Percentiles rank a stretch among this genome's conserved stretches.
phyloP scores from a whole-genome alignment of 495 filamentous ascomycete genomes.

The Oleoguttula mirabilis region DNA sequence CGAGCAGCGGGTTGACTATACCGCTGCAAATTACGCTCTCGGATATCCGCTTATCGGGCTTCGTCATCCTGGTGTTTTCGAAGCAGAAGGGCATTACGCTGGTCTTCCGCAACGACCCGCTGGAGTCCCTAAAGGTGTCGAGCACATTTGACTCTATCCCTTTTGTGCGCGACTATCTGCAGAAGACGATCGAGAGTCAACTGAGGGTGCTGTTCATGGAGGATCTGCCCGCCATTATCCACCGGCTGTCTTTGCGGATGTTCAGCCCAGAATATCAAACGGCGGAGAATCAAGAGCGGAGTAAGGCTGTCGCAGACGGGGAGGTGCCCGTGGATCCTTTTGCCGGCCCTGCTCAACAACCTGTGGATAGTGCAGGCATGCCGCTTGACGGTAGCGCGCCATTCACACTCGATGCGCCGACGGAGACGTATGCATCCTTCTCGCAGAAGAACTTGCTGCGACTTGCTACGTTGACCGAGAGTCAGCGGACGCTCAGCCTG shows the following conservation, averaged over 20 bases:
- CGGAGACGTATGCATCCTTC: constrained; percentile 72
- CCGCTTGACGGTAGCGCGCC: constrained; percentile 49
- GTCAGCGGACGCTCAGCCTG: constrained; percentile 74
- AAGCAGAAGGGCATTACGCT: constrained; percentile 92
- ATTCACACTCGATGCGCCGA: constrained; percentile 59
- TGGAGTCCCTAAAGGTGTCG: constrained; percentile 95
- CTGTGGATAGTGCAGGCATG: constrained; percentile 64
- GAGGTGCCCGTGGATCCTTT: constrained; percentile 59
- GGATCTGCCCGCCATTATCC: constrained; percentile 89
- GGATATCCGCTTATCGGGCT: constrained; percentile 91
- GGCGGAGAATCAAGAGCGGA: constrained; percentile 43
- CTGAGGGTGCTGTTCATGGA: constrained; percentile 91
- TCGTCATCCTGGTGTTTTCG: constrained; percentile 94
- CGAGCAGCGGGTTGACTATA: constrained; percentile 85
- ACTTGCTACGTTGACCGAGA: constrained; percentile 62
- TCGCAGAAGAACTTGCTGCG: constrained; percentile 80
- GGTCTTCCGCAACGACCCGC: constrained; percentile 94
- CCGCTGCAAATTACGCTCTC: constrained; percentile 92
- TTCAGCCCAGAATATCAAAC: constrained; percentile 77
- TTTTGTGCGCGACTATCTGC: constrained; percentile 92
- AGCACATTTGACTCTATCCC: constrained; percentile 98
- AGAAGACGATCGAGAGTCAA: constrained; percentile 93
- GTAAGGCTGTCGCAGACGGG: constrained; percentile 29
- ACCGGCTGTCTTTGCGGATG: constrained; percentile 75
- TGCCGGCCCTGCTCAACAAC: constrained; percentile 64